Conservation (phyloP, 208 protist species). For the Crithidia expoeki region DNA sequence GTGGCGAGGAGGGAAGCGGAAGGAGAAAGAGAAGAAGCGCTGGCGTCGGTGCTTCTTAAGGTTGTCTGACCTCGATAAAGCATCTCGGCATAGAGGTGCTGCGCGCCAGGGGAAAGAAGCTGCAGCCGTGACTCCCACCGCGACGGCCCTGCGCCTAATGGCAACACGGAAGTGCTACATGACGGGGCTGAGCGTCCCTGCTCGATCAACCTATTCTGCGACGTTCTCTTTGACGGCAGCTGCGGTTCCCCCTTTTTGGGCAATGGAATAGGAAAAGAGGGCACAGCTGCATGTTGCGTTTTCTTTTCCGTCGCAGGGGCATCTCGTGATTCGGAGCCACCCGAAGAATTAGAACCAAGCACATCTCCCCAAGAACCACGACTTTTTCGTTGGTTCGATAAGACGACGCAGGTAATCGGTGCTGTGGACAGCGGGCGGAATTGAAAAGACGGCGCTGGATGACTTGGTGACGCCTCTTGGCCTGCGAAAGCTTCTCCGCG, state of each 20-base stretch:
- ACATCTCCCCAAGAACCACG: background rate
- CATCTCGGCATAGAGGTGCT: slow-evolving; percentile 26
- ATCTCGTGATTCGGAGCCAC: no score
- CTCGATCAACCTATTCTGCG: background rate
- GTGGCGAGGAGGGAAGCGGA: background rate
- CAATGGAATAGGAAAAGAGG: background rate
- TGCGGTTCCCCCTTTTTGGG: no score
- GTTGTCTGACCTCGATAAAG: background rate
- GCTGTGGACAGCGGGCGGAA: slow-evolving; percentile 36
- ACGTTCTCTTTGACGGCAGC: background rate
- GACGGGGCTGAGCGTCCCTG: background rate
- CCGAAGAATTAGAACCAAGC: no score
- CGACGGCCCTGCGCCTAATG: background rate
- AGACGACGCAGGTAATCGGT: slow-evolving; percentile 15
- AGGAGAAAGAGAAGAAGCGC: no score
- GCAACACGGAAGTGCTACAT: background rate
- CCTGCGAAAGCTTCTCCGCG: background rate
- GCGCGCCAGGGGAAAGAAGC: slow-evolving; percentile 5
- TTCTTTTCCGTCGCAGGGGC: background rate
- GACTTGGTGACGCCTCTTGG: background rate
- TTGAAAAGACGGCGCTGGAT: slow-evolving; percentile 10
- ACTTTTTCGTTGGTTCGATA: background rate
- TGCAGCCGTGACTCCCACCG: slow-evolving; percentile 7
- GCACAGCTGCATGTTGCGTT: background rate
- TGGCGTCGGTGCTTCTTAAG: background rate